These are phyloP conservation scores for Lanmaoa pseudosensibilis DNA, from an alignment of 768 basidiomycete species.

Conservation along the genomic window DNA sequence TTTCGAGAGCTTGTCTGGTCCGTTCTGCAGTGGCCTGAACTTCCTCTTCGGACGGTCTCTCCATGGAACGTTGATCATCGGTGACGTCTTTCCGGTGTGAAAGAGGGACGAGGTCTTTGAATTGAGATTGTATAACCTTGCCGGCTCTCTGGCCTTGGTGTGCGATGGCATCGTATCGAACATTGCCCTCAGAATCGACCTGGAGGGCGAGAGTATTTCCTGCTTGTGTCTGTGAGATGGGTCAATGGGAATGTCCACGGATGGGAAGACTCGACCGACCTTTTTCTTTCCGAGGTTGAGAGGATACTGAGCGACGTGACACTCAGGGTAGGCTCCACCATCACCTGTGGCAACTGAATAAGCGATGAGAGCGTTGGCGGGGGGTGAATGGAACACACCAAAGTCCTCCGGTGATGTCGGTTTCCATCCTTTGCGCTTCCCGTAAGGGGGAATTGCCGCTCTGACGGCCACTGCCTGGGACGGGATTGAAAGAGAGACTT, in stretches of 20 bases:
- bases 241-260: not conserved
- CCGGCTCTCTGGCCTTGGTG: constrained; percentile 89
- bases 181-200: constrained; percentile 95
- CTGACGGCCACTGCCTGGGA: constrained; percentile 49
- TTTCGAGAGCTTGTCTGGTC: constrained; percentile 89
- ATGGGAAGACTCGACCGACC: constrained; percentile 42
- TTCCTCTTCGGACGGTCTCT: constrained; percentile 91
- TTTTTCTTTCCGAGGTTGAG: constrained; percentile 95
- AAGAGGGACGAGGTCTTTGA: constrained; percentile 96
- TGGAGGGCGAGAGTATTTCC: constrained; percentile 96
- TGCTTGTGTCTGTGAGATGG: constrained; percentile 64
- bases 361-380: not conserved
- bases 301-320: constrained; percentile 96
- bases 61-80: constrained; percentile 74
- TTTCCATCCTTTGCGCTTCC: constrained; percentile 83
- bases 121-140: constrained; percentile 89
- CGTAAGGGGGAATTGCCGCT: constrained; percentile 74
- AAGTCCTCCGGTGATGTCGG: constrained; percentile 83
- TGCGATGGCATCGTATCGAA: constrained; percentile 96
- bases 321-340: constrained; percentile 90
- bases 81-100: constrained; percentile 84
- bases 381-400: constrained; percentile 47
- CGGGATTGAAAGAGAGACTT: constrained; percentile 32
- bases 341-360: constrained; percentile 49
- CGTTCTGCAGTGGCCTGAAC: constrained; percentile 89